Percentiles rank a stretch among this genome's conserved stretches.
phyloP scores from a whole-genome alignment of 306 rosid genomes.

The Oxytropis ochrocephala region DNA sequence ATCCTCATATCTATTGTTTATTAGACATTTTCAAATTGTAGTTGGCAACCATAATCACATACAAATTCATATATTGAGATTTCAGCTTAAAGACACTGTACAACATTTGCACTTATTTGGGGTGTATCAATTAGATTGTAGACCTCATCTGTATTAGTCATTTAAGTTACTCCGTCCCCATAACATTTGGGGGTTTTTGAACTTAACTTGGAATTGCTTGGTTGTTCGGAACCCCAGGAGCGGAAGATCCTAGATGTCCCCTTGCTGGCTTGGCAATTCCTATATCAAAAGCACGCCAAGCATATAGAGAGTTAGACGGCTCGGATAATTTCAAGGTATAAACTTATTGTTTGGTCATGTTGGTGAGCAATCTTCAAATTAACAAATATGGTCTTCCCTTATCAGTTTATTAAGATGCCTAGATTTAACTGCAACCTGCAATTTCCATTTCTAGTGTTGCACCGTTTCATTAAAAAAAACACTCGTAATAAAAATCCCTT shows the following conservation, averaged over 20 bases:
- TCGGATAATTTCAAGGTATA: conserved; percentile 61
- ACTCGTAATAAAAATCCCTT: background rate
- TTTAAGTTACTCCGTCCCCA: conserved; percentile 2
- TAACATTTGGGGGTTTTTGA: background rate
- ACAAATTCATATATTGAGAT: background rate
- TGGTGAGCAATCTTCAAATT: background rate
- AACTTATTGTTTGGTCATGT: conserved; percentile 4
- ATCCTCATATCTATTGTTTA: background rate
- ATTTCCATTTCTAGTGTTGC: background rate
- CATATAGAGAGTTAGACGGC: conserved; percentile 33
- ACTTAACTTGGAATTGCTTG: conserved; percentile 12
- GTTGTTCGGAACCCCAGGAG: conserved; percentile 46
- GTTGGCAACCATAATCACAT: background rate
- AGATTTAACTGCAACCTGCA: conserved; percentile 8
- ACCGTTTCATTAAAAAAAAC: background rate
- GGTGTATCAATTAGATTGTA: background rate
- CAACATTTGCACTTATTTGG: conserved; percentile 5
- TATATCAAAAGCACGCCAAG: conserved; percentile 30
- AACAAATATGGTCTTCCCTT: background rate
- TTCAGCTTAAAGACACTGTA: background rate
- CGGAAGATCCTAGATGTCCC: conserved; percentile 81
- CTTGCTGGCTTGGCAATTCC: conserved; percentile 49
- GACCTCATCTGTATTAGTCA: background rate
- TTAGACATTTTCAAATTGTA: background rate
- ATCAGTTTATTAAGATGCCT: conserved; percentile 4